These are phyloP conservation scores for Vaccinium myrtillus DNA, from an alignment of 148 eudicot genomes.

Conservation along the genomic window DNA sequence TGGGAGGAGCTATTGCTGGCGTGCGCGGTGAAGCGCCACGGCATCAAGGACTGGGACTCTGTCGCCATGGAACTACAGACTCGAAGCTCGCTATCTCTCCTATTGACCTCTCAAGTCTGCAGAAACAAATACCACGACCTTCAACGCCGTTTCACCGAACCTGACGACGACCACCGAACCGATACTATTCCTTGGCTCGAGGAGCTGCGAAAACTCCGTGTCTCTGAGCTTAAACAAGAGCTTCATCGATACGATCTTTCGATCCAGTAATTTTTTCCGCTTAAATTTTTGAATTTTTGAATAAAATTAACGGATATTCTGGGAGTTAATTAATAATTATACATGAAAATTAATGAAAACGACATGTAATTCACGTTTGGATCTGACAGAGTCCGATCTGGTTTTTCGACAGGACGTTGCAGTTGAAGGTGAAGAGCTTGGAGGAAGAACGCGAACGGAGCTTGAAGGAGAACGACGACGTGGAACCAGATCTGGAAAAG, in stretches of 20 bases:
- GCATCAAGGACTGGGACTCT: conserved; percentile 32
- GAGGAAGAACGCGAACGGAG: conserved; percentile 35
- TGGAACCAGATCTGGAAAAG: conserved; percentile 32
- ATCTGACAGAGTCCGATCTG: conserved; percentile 23
- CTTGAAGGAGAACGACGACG: conserved; percentile 15
- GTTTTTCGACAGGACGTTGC: conserved; percentile 30
- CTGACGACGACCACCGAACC: background rate
- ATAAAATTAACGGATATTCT: background rate
- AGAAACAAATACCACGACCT: conserved; percentile 26
- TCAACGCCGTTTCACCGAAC: conserved; percentile 22
- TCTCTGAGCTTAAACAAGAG: conserved; percentile 37
- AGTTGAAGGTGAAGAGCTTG: conserved; percentile 39
- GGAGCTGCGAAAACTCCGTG: conserved; percentile 35
- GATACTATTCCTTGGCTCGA: conserved; percentile 26
- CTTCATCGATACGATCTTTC: conserved; percentile 41
- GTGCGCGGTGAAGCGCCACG: conserved; percentile 45
- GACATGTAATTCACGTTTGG: conserved; percentile 11
- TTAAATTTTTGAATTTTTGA: background rate
- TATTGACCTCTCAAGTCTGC: conserved; percentile 29
- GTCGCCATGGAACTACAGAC: conserved; percentile 37
- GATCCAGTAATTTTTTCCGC: conserved; percentile 35
- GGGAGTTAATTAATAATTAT: background rate
- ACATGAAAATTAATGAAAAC: background rate
- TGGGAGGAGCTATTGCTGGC: conserved; percentile 48
- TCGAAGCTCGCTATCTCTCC: conserved; percentile 16